These are phyloP conservation scores for Taphrina deformans DNA, from an alignment of 1,139 yeast species.

Conservation along the genomic window DNA sequence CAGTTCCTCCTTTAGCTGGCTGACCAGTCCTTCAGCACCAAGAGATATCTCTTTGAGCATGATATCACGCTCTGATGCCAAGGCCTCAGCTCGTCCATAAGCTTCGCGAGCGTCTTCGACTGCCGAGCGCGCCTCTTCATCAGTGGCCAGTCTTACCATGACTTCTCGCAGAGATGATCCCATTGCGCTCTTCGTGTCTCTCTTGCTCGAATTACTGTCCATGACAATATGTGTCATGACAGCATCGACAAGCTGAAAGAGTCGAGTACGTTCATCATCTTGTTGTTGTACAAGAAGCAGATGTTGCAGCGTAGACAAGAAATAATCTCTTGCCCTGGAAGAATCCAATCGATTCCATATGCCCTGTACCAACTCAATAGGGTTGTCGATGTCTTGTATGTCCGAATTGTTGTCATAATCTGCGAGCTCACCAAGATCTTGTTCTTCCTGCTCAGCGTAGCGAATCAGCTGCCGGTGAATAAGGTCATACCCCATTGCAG, in stretches of 20 bases:
- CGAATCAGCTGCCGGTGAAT: slow-evolving; percentile 66
- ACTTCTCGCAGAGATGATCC: slow-evolving; percentile 68
- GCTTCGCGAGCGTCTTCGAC: slow-evolving; percentile 68
- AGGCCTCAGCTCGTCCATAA: slow-evolving; percentile 70
- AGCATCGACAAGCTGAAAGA: slow-evolving; percentile 78
- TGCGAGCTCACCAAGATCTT: slow-evolving; percentile 52
- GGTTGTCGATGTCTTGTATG: slow-evolving; percentile 53
- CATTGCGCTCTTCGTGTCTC: slow-evolving; percentile 24
- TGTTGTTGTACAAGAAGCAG: slow-evolving; percentile 57
- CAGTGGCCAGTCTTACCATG: slow-evolving; percentile 78
- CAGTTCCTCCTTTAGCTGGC: slow-evolving; percentile 67
- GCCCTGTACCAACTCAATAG: slow-evolving; percentile 66
- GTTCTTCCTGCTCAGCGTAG: slow-evolving; percentile 71
- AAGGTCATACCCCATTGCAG: slow-evolving; percentile 61
- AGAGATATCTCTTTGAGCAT: slow-evolving; percentile 69
- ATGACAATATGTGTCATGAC: slow-evolving; percentile 76
- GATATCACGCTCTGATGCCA: slow-evolving; percentile 81
- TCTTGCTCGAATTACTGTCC: slow-evolving; percentile 42
- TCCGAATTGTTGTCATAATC: slow-evolving; percentile 55
- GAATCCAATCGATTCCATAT: slow-evolving; percentile 72
- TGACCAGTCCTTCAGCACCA: slow-evolving; percentile 82
- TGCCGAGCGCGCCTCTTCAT: slow-evolving; percentile 83
- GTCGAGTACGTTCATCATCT: slow-evolving; percentile 65
- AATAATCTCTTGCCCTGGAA: slow-evolving; percentile 65
- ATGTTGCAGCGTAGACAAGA: slow-evolving; percentile 80